Base-by-base conservation (phyloP, 2,329 filamentous ascomycete species). In the Escovopsis sp. region DNA sequence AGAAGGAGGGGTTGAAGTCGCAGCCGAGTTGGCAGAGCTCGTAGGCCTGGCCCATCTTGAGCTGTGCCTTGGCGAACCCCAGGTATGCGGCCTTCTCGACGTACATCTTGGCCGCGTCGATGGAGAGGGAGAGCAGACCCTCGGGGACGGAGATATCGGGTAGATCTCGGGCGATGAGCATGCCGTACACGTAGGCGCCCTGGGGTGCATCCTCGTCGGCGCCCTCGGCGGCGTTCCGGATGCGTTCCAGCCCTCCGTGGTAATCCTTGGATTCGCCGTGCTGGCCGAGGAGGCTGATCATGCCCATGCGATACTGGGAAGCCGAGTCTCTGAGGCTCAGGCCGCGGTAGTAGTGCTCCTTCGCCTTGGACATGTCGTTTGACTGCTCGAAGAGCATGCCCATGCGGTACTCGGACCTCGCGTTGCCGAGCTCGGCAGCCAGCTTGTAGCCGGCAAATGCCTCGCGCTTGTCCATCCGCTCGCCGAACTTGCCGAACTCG, bases 371-470 rank as follows among this genome's bases (percentile, higher is more conserved):
- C 46, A 87, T 81, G 55, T 98, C 89, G 56, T 94, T 94, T 4
- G 87, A 89, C 59, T 84, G 87, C 64, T 98, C 91, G 59, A 88
- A 96, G 44, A 95, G 82, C 89, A 96, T 98, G 48, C 91, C 91
- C 65, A 98, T 94, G 38, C 91, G 79, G 61, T 98, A 98, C 61
- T 96, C 86, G 18, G 91, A 88, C 52, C 91, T 74, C 19, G 82
- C 77, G 63, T 88, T 94, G 45, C 86, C 86, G 53, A 85, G 80
- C 53, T 88, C 82, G 28, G 86, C 82, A n/a, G 91, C 85, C 53
- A 81, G 73, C 48, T 80, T 78, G 64, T 96, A 98, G 54, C 82
- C 84, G 47, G 79, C 66, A 59, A 93, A 96, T 7, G 91, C 89
- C 64, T 95, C 89, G 55, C 89, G 88, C 66, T 94, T 94, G 67